phyloP scores from a whole-genome alignment of 352 stramenopile genomes.

The Globisporangium cederbergense region DNA sequence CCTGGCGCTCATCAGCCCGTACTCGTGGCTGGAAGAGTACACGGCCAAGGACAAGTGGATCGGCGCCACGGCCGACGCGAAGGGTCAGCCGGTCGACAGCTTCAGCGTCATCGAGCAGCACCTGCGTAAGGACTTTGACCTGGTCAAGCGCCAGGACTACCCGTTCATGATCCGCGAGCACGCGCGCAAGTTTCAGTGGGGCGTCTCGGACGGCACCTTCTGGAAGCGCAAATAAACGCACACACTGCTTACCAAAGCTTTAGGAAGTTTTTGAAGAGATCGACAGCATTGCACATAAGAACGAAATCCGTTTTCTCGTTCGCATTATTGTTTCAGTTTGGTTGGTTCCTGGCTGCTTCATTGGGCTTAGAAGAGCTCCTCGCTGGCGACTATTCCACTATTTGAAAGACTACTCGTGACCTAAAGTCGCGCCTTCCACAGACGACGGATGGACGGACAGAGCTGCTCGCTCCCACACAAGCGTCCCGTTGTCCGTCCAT shows the following conservation, averaged over 20 bases:
- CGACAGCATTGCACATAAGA: not conserved
- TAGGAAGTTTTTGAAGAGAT: not conserved
- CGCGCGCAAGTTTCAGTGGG: slow-evolving; percentile 91
- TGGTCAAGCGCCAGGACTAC: slow-evolving; percentile 78
- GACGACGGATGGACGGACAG: not conserved
- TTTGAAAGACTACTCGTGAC: slow-evolving; percentile 11
- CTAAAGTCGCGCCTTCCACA: slow-evolving; percentile 4
- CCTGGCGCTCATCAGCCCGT: slow-evolving; percentile 94
- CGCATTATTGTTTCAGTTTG: slow-evolving; percentile 16
- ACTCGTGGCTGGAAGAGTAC: slow-evolving; percentile 97
- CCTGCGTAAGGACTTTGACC: slow-evolving; percentile 64
- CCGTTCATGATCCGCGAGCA: slow-evolving; percentile 93
- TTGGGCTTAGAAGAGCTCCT: slow-evolving; percentile 2
- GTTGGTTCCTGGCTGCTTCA: slow-evolving; percentile 1
- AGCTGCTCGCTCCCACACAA: no score
- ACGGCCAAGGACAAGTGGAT: slow-evolving; percentile 91
- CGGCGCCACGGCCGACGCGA: slow-evolving; percentile 41
- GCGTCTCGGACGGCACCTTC: slow-evolving; percentile 85
- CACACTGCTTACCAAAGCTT: not conserved
- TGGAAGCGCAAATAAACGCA: slow-evolving; percentile 69
- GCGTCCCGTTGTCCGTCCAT: not conserved
- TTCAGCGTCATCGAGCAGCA: slow-evolving; percentile 61
- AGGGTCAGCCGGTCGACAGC: slow-evolving; percentile 55
- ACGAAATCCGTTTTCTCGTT: slow-evolving; percentile 1
- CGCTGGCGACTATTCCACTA: slow-evolving; percentile 7